Evolutionary conservation across 2,329 filamentous ascomycete species (phyloP), one percentile per base, ranked within the genome.

Genomic region (Fonsecaea erecta): DNA sequence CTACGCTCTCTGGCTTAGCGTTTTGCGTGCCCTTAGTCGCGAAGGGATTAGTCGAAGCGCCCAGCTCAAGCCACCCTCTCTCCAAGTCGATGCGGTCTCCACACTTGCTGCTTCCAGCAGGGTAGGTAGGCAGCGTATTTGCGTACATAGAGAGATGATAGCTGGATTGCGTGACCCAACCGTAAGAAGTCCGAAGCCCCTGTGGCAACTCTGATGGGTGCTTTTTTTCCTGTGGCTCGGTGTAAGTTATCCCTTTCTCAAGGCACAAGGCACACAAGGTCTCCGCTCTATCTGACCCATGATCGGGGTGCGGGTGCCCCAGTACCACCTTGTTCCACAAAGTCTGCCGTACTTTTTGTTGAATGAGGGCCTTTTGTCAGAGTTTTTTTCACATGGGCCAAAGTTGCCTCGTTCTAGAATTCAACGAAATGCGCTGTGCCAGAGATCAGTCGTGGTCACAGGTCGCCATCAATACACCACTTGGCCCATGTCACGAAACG

Each of bases 321-420:
- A 52, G 26, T 60, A 52, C 57, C 43, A 60, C 43, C 43, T 60
- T 40, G 57, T 43, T 52, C 57, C 43, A 60, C 57, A 51, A 24
- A 40, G 24, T 18, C 28, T 30, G 28, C 21, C 14, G 5, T 21
- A 18, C n/a, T n/a, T n/a, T 35, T n/a, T 21, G 28, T 12, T 35
- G 9, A 16, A 48, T 24, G 57, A 34, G 21, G 43, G 21, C 18
- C 43, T 26, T 14, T 48, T 24, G 9, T 48, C 11, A 18, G 40
- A 52, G 26, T 12, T 52, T 60, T 52, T 60, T 32, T 60, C 52
- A 14, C 26, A 9, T 32, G n/a, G 2, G 8, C 26, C 26, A 53
- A 43, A 43, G 37, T 18, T 43, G 37, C 37, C 26, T 53, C 14
- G 52, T 53, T 53, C 26, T n/a, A 53, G 28, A 32, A 53, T 11